These are phyloP conservation scores for Alternaria triticina DNA, from an alignment of 2,329 filamentous ascomycete genomes.

Conservation along the genomic window DNA sequence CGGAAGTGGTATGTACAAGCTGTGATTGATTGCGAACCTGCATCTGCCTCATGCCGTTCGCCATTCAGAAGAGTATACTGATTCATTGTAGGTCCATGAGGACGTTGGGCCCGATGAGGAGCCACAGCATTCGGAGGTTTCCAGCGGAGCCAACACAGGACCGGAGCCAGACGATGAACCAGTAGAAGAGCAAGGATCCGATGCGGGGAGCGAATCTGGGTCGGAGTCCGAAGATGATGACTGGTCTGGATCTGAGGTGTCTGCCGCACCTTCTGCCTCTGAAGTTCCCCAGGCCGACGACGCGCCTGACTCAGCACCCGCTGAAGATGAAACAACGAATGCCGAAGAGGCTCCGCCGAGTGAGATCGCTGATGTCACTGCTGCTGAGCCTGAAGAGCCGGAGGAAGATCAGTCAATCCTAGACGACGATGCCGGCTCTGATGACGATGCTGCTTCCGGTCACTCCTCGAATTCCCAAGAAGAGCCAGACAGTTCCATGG, in stretches of 20 bases:
- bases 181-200: neutral
- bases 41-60: neutral
- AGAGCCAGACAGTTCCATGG: neutral
- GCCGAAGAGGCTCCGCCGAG: neutral
- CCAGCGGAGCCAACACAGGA: neutral
- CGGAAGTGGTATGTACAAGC: conserved; percentile 13
- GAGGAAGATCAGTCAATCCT: neutral
- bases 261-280: neutral
- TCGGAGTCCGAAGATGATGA: conserved; percentile 10
- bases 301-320: neutral
- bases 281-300: conserved; percentile 3
- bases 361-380: neutral
- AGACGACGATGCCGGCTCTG: neutral
- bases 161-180: neutral
- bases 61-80: neutral
- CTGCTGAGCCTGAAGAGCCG: conserved; percentile 3
- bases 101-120: neutral
- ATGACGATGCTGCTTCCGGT: conserved; percentile 2
- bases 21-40: neutral
- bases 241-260: conserved; percentile 17
- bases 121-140: neutral
- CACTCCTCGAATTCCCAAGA: neutral
- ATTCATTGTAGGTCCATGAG: conserved; percentile 3
- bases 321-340: conserved; percentile 2
- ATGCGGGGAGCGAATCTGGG: conserved; percentile 5